Evolutionary conservation across 805 yeast genomes (phyloP).

Genomic region (Metschnikowia borealis): DNA sequence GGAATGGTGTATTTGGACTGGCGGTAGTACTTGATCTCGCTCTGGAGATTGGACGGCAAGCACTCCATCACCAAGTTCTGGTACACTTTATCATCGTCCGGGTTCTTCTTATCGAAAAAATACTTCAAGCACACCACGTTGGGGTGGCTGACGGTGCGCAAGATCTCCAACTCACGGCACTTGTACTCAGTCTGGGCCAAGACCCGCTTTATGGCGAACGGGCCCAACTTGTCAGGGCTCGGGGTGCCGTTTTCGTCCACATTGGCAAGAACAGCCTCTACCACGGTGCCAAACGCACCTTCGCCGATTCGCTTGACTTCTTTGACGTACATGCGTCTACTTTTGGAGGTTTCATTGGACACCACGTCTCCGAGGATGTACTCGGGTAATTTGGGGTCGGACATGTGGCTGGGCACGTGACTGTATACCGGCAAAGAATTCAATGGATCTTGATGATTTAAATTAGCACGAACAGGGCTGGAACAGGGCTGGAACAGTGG

Average conservation of each 20-base stretch:
- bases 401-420: neutral
- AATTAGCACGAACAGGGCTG: too few relatives aligned
- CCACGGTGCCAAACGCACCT: slow-evolving; percentile 84
- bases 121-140: slow-evolving; percentile 67
- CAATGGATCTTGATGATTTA: too few relatives aligned
- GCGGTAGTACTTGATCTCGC: slow-evolving; percentile 68
- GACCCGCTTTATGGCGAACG: slow-evolving; percentile 78
- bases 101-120: slow-evolving; percentile 65
- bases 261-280: slow-evolving; percentile 57
- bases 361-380: slow-evolving; percentile 47
- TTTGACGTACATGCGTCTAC: slow-evolving; percentile 60
- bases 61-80: slow-evolving; percentile 87
- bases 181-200: slow-evolving; percentile 87
- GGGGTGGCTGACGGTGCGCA: slow-evolving; percentile 74
- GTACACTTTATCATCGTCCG: slow-evolving; percentile 60
- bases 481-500: too few relatives aligned
- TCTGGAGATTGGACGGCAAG: slow-evolving; percentile 73
- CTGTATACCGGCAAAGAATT: too few relatives aligned
- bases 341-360: slow-evolving; percentile 49
- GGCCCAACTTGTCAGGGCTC: slow-evolving; percentile 57
- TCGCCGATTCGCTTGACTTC: slow-evolving; percentile 77
- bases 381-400: slow-evolving; percentile 21
- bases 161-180: slow-evolving; percentile 73
- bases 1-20: slow-evolving; percentile 60
- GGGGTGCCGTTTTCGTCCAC: slow-evolving; percentile 22